These are phyloP conservation scores for Fusarium graminum DNA, from an alignment of 2,329 filamentous ascomycete species.

Conservation along the genomic window DNA sequence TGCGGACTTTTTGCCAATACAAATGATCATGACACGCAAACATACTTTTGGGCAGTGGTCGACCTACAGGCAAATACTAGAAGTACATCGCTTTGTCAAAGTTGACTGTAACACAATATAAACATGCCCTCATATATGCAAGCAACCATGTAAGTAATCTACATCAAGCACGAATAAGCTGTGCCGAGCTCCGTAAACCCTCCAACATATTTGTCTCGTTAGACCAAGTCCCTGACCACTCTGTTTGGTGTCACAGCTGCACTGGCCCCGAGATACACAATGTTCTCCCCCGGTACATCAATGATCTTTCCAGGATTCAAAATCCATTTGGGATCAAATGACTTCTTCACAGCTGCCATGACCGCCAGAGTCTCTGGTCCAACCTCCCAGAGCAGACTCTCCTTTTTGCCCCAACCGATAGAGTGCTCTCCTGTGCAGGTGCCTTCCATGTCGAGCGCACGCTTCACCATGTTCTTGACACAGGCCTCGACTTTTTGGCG, in stretches of 20 bases:
- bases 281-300: conserved; percentile 66
- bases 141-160: not conserved
- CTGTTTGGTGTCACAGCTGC: conserved; percentile 46
- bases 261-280: conserved; percentile 36
- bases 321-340: conserved; percentile 87
- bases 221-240: conserved; percentile 23
- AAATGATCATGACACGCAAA: not conserved
- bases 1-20: not conserved
- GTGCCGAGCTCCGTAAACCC: not conserved
- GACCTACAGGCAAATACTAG: not conserved
- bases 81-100: not conserved
- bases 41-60: not conserved
- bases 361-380: conserved; percentile 83
- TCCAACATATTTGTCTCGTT: not conserved
- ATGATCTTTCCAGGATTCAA: conserved; percentile 96
- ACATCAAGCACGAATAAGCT: not conserved
- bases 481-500: conserved; percentile 81
- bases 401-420: conserved; percentile 88
- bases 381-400: conserved; percentile 81
- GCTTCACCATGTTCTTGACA: conserved; percentile 89
- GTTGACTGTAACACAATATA: not conserved
- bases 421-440: conserved; percentile 93
- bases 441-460: conserved; percentile 94
- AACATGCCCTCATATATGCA: not conserved
- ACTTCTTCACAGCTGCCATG: conserved; percentile 86